Percentiles rank a stretch among this genome's conserved stretches.
Conservation (phyloP, 148 eudicot species). For the Persicaria tinctoria region DNA sequence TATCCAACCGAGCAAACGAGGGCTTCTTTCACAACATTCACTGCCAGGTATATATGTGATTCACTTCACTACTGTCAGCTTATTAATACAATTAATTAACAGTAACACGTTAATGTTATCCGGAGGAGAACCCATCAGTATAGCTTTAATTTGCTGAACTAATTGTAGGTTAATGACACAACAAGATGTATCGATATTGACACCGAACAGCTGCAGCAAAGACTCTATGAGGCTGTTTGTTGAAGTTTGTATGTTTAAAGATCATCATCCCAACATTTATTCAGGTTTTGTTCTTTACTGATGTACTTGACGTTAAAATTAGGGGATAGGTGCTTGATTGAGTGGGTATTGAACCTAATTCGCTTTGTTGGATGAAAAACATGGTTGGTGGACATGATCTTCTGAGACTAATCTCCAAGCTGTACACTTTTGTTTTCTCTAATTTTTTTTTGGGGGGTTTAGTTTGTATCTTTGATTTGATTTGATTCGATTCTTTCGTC, state of each 20-base stretch:
- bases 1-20: constrained; percentile 16
- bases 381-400: not conserved
- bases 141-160: not conserved
- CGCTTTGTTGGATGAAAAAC: not conserved
- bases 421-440: not conserved
- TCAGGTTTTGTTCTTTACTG: not conserved
- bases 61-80: no score
- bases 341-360: not conserved
- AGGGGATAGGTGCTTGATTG: not conserved
- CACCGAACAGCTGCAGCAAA: constrained; percentile 18
- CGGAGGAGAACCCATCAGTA: no score
- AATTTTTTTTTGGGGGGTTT: not conserved
- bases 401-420: not conserved
- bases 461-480: not conserved
- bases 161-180: constrained; percentile 15
- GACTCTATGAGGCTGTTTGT: constrained; percentile 14
- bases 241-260: not conserved
- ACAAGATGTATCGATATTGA: constrained; percentile 12
- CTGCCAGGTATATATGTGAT: constrained; percentile 21
- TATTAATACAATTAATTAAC: not conserved
- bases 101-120: not conserved
- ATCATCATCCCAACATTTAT: not conserved
- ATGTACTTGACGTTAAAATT: not conserved
- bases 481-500: no score
- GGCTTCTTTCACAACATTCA: constrained; percentile 18